phyloP scores from a whole-genome alignment of 139 green algal genomes.

The Chlamydomonas eustigma region DNA sequence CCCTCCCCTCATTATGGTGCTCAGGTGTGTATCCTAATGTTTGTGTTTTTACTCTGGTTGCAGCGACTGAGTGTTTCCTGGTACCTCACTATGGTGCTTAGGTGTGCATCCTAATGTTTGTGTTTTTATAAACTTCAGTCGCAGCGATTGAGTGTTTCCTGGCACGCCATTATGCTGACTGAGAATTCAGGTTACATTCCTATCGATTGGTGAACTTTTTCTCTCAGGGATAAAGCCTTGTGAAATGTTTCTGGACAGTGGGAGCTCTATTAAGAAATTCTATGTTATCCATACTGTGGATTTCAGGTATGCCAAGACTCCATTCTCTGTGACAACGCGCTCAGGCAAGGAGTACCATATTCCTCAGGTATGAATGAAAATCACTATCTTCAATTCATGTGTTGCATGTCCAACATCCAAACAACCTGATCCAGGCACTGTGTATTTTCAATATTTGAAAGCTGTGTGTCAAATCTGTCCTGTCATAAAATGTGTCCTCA shows the following conservation, averaged over 20 bases:
- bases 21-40: slow-evolving; percentile 59
- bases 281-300: no score
- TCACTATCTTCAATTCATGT: neutral
- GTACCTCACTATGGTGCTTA: slow-evolving; percentile 94
- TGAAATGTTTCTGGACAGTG: no score
- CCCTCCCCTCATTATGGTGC: slow-evolving; percentile 94
- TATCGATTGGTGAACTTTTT: no score
- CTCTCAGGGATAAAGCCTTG: no score
- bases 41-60: neutral
- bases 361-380: slow-evolving; percentile 65
- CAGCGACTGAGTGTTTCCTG: slow-evolving; percentile 94
- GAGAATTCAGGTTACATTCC: no score
- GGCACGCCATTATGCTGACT: slow-evolving; percentile 94
- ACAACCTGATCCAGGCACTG: no score
- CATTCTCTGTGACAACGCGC: slow-evolving; percentile 81
- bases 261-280: no score
- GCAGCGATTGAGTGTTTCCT: slow-evolving; percentile 93
- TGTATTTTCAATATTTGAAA: no score
- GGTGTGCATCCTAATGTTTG: slow-evolving; percentile 39
- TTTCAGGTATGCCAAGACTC: slow-evolving; percentile 67
- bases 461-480: no score
- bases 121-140: neutral
- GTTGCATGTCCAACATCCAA: no score
- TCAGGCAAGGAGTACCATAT: slow-evolving; percentile 74
- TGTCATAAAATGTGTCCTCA: neutral